Percentiles rank a stretch among this genome's conserved stretches.
phyloP scores from a whole-genome alignment of 2,329 filamentous ascomycete genomes.

The Microdochium nivale region DNA sequence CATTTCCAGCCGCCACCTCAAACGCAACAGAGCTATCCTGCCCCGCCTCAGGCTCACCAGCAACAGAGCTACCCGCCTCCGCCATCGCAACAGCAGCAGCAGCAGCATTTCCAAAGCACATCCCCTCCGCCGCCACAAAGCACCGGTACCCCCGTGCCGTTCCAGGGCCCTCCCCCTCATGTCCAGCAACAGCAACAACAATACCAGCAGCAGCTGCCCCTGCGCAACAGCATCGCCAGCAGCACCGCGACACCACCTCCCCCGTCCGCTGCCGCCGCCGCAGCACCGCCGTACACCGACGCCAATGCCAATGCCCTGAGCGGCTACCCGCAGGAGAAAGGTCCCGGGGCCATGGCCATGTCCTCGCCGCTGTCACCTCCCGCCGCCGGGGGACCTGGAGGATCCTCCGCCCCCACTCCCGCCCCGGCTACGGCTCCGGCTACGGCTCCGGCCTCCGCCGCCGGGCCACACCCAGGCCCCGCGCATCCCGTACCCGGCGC shows the following conservation, averaged over 20 bases:
- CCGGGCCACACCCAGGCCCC: neutral
- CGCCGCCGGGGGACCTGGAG: too few species aligned
- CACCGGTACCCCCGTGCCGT: slow-evolving; percentile 17
- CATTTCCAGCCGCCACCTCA: slow-evolving; percentile 13
- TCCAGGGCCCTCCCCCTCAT: slow-evolving; percentile 18
- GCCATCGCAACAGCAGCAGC: slow-evolving; percentile 17
- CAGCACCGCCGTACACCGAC: slow-evolving; percentile 16
- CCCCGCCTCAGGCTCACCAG: slow-evolving; percentile 11
- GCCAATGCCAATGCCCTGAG: slow-evolving; percentile 10
- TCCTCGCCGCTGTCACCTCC: slow-evolving; percentile 7
- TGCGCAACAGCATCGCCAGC: slow-evolving; percentile 23
- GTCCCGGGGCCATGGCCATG: slow-evolving; percentile 1
- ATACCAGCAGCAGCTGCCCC: slow-evolving; percentile 22
- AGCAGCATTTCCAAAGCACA: slow-evolving; percentile 8
- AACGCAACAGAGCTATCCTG: slow-evolving; percentile 9
- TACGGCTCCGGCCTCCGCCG: neutral
- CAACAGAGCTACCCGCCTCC: slow-evolving; percentile 18
- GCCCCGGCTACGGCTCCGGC: too few species aligned
- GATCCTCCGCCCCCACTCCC: slow-evolving; percentile 22
- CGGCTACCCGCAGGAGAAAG: slow-evolving; percentile 24
- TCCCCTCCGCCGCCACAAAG: slow-evolving; percentile 27
- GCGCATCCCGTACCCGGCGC: slow-evolving; percentile 54
- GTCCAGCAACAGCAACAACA: slow-evolving; percentile 15
- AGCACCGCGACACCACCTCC: slow-evolving; percentile 17
- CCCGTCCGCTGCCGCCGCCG: slow-evolving; percentile 3